Base-by-base conservation (phyloP, 2,329 filamentous ascomycete genomes). In the Lecanicillium sp. region DNA sequence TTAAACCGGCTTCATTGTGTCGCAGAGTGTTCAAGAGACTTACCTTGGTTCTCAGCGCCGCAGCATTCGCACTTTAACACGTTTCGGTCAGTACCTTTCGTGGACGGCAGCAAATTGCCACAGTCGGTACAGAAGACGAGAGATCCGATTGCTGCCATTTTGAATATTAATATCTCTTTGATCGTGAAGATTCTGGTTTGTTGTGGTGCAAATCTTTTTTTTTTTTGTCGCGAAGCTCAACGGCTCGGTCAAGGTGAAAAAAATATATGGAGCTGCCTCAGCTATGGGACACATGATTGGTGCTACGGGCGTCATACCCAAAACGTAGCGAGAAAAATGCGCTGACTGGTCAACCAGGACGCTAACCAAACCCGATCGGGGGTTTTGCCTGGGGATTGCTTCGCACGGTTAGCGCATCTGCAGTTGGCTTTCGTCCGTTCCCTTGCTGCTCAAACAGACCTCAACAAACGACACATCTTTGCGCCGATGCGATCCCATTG, bases 71-170 rank as follows among this genome's bases (percentile, higher is more conserved):
- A 98, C 55, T 78, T 75, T 50, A 97, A 71, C 49, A 86, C 78
- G 49, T 86, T 85, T 62, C 89, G 86, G 56, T 81, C 76, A 51
- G 83, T 84, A 52, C 87, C 88, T 54, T 84, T 85, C 39, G 87
- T 89, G 44, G 84, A 79, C 45, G 93, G 89, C 33, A 97, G 74
- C 3, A 96, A 76, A 64, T 95, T 95, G 52, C 91, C 91, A 66
- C 91, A 97, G 64, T 90, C 87, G 46, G 78, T 87, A 72, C 91
- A 97, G 67, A 97, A 97, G 29, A 95, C 84, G 33, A 97, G 75
- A 44, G 90, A 91, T 48, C 90, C 91, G 56, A 96, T 90, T 15
- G 87, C 83, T 55, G 90, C 83, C 91, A 96, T 96, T 71, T 49
- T 50, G 55, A 54, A 35, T 46, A 11, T 49, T 52, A 35, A 44